phyloP scores from a whole-genome alignment of 1,284 basidiomycete species.

The Trichosporon asahii region DNA sequence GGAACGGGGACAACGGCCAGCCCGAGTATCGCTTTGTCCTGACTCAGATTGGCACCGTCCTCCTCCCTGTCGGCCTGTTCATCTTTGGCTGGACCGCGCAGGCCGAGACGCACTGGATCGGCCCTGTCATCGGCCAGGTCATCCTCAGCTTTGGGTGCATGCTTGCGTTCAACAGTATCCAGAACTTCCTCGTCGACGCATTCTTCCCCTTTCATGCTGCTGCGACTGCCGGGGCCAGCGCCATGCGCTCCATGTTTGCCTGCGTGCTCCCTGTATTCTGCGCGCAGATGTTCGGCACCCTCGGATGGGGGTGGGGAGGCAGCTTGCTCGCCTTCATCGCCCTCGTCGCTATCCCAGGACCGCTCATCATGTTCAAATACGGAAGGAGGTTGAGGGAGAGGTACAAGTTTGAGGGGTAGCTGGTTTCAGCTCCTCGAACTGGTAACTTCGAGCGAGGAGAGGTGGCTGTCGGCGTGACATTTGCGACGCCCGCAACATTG shows the following conservation, averaged over 20 bases:
- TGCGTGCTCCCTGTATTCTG: constrained; percentile 53
- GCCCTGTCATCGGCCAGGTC: constrained; percentile 41
- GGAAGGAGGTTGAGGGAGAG: constrained; percentile 48
- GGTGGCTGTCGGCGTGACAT: no score
- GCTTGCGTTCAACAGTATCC: constrained; percentile 52
- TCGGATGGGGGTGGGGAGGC: constrained; percentile 54
- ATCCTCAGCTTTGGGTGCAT: constrained; percentile 47
- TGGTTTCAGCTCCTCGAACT: background rate
- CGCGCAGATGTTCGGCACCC: constrained; percentile 49
- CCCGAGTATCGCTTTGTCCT: constrained; percentile 53
- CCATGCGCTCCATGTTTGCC: constrained; percentile 46
- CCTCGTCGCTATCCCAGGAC: constrained; percentile 51
- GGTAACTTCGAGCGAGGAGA: no score
- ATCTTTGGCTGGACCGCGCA: constrained; percentile 51
- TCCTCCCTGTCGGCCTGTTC: constrained; percentile 53
- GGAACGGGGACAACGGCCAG: constrained; percentile 41
- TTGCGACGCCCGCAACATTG: background rate
- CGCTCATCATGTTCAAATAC: constrained; percentile 51
- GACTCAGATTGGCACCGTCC: constrained; percentile 53
- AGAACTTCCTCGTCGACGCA: constrained; percentile 53
- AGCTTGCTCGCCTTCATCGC: constrained; percentile 51
- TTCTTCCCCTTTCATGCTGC: constrained; percentile 55
- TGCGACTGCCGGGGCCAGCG: constrained; percentile 50
- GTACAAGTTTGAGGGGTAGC: constrained; percentile 39
- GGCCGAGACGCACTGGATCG: constrained; percentile 49